These are phyloP conservation scores for Citrus inodora DNA, from an alignment of 345 rosid genomes.

Conservation along the genomic window DNA sequence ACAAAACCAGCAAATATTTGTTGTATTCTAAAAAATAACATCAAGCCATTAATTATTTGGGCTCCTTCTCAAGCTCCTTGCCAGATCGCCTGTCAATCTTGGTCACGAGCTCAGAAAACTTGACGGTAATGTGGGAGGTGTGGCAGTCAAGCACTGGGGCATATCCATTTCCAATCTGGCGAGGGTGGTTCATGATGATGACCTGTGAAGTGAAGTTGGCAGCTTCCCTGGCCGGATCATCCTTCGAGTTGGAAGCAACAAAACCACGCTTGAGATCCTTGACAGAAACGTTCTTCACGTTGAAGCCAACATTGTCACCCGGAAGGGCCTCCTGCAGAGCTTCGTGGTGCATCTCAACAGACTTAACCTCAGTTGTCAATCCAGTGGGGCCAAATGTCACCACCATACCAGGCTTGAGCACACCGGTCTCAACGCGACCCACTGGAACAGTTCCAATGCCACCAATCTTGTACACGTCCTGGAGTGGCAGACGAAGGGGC, in stretches of 20 bases:
- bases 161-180: constrained; percentile 56
- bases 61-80: constrained; percentile 64
- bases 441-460: constrained; percentile 36
- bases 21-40: too few relatives aligned
- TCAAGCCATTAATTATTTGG: too few relatives aligned
- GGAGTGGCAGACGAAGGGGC: too few relatives aligned
- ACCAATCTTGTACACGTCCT: constrained; percentile 33
- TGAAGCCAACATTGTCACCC: constrained; percentile 38
- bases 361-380: constrained; percentile 31
- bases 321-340: constrained; percentile 34
- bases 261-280: constrained; percentile 43
- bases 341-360: constrained; percentile 37
- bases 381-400: constrained; percentile 31
- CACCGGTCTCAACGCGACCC: constrained; percentile 32
- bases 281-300: constrained; percentile 38
- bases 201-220: constrained; percentile 50
- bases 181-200: constrained; percentile 65
- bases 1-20: too few relatives aligned
- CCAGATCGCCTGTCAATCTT: constrained; percentile 69
- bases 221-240: constrained; percentile 41
- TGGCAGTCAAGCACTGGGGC: constrained; percentile 58
- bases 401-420: constrained; percentile 28
- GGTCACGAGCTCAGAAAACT: constrained; percentile 55
- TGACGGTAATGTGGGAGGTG: constrained; percentile 58
- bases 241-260: constrained; percentile 43